A percentile compares a stretch with the other conserved stretches of the same genome.
Conservation (phyloP, 1,284 basidiomycete species). For the Meripilus lineatus region DNA sequence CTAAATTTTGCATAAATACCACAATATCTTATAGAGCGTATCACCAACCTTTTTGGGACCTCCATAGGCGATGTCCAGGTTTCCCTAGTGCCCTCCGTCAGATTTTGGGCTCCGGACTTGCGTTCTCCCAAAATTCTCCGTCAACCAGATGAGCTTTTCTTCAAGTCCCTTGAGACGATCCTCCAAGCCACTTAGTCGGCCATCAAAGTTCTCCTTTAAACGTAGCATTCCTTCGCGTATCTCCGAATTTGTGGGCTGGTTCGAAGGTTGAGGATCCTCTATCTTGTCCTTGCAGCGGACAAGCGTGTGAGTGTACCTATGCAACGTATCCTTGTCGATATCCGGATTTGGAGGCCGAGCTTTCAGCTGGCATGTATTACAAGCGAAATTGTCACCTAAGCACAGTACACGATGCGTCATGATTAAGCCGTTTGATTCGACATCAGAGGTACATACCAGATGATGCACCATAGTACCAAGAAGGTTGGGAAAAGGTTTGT, state of each 20-base stretch:
- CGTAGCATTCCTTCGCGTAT: not conserved
- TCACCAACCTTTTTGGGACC: too few species aligned
- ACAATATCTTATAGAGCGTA: too few species aligned
- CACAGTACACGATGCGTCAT: not conserved
- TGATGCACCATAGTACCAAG: not conserved
- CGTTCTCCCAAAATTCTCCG: too few species aligned
- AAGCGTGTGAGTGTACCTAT: constrained; percentile 8
- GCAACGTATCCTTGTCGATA: not conserved
- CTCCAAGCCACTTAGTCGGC: not conserved
- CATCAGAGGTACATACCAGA: not conserved
- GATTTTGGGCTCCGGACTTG: too few species aligned
- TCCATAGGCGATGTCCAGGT: too few species aligned
- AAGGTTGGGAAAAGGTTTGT: not conserved
- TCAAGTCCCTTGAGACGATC: not conserved
- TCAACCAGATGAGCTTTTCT: not conserved
- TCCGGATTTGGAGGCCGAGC: not conserved
- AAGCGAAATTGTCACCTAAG: constrained; percentile 9
- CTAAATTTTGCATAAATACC: too few species aligned
- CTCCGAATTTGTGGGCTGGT: not conserved
- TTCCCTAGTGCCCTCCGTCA: too few species aligned
- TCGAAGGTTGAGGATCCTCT: not conserved
- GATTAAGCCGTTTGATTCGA: too few species aligned
- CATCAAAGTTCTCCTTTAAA: not conserved
- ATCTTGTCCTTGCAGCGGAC: constrained; percentile 5
- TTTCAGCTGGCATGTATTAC: constrained; percentile 5